A percentile compares a stretch with the other conserved stretches of the same genome.
Evolutionary conservation across 225 moss, liverwort and hornwort species (phyloP).

Genomic region (Pseudoscleropodium purum): DNA sequence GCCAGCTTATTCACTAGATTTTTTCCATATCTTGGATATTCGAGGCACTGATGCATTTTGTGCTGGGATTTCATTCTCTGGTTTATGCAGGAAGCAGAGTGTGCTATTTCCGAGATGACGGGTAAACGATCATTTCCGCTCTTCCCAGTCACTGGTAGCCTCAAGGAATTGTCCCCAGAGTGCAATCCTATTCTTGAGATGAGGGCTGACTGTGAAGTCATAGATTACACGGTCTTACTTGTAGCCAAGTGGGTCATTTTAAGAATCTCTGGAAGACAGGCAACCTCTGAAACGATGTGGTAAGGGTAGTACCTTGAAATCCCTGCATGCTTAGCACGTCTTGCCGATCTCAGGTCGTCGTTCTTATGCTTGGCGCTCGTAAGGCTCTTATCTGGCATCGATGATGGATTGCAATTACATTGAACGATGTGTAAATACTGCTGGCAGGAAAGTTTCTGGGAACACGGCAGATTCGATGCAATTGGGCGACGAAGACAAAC

Average conservation of each 20-base stretch:
- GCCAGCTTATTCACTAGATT: background rate
- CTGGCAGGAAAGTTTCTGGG: constrained; percentile 57
- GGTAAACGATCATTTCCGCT: constrained; percentile 26
- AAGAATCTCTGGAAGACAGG: background rate
- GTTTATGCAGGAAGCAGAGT: constrained; percentile 56
- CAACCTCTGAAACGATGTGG: constrained; percentile 8
- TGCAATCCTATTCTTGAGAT: constrained; percentile 13
- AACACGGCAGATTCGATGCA: constrained; percentile 58
- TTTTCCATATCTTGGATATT: background rate
- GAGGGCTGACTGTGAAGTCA: constrained; percentile 5
- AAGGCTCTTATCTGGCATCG: background rate
- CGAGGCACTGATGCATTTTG: background rate
- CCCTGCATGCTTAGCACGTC: background rate
- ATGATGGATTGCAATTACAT: background rate
- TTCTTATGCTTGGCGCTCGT: background rate
- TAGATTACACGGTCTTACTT: constrained; percentile 13
- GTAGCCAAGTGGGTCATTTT: constrained; percentile 2
- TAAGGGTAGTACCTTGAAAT: constrained; percentile 1
- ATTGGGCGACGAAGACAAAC: constrained; percentile 64
- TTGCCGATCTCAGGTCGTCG: background rate
- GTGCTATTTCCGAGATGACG: constrained; percentile 55
- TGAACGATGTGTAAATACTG: background rate
- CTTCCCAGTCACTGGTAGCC: constrained; percentile 3
- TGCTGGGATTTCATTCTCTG: background rate
- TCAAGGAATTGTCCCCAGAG: constrained; percentile 4